Evolutionary conservation across 1,284 basidiomycete species (phyloP).

Genomic region (Moniliella sp.): DNA sequence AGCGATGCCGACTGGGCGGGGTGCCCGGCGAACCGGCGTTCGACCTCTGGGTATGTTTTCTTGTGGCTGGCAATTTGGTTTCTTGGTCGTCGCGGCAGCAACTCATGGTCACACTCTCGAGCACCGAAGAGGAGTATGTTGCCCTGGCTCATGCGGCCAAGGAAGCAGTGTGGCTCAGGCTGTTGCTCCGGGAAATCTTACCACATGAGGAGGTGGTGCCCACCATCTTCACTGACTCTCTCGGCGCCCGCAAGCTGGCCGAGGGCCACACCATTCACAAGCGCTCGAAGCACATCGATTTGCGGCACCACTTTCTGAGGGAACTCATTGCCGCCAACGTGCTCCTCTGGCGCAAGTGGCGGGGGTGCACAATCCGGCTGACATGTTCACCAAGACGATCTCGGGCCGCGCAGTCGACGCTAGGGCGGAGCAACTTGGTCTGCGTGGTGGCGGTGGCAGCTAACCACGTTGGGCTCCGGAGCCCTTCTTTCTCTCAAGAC

Average conservation of each 20-base stretch:
- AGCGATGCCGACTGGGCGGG: conserved; percentile 5
- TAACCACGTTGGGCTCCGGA: no score
- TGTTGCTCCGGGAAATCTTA: neutral
- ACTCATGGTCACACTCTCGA: neutral
- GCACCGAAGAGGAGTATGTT: neutral
- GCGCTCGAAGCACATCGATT: neutral
- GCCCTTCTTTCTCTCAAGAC: no score
- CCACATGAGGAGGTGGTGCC: no score
- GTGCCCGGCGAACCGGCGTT: conserved; percentile 1
- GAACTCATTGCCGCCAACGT: neutral
- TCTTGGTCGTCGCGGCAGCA: neutral
- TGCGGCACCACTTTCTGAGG: neutral
- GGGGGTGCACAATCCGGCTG: neutral
- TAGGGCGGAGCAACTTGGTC: no score
- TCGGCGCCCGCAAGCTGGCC: neutral
- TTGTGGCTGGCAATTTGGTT: conserved; percentile 1
- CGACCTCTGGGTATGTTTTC: conserved; percentile 4
- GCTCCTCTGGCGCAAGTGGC: neutral
- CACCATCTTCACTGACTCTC: neutral
- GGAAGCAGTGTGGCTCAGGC: neutral
- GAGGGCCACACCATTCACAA: neutral
- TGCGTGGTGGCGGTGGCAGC: no score
- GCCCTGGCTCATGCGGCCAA: neutral
- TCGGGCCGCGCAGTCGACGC: neutral
- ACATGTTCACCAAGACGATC: neutral